Percentiles rank a stretch among this genome's conserved stretches.
These are phyloP conservation scores for Pleurotus cornucopiae DNA, from an alignment of 768 basidiomycete genomes.

Conservation along the genomic window DNA sequence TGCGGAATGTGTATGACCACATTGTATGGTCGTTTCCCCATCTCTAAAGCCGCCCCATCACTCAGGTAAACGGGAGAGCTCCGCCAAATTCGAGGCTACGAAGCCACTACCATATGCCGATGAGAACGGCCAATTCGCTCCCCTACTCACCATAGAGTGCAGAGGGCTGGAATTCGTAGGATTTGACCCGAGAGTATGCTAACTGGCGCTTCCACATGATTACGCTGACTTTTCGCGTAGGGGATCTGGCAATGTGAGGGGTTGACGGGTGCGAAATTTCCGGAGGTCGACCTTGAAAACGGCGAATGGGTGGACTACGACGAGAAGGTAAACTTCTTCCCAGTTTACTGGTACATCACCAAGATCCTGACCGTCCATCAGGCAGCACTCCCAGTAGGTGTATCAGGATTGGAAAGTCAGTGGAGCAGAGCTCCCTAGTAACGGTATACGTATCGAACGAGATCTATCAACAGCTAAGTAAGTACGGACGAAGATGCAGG, in stretches of 20 bases:
- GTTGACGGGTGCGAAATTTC: conserved; percentile 47
- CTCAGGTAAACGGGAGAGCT: conserved; percentile 71
- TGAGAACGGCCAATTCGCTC: conserved; percentile 59
- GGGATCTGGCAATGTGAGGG: conserved; percentile 80
- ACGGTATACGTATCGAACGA: not conserved
- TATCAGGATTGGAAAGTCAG: conserved; percentile 61
- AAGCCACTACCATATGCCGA: conserved; percentile 51
- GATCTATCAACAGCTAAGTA: not conserved
- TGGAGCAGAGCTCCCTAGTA: conserved; percentile 59
- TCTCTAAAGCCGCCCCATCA: conserved; percentile 1
- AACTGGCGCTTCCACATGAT: not conserved
- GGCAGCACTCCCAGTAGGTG: conserved; percentile 61
- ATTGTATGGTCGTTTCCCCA: not conserved
- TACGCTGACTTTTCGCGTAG: conserved; percentile 29
- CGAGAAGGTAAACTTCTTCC: conserved; percentile 60
- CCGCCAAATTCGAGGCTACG: conserved; percentile 69
- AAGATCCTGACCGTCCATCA: conserved; percentile 17
- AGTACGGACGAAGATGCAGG: not conserved
- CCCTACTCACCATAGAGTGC: conserved; percentile 75
- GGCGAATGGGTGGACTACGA: conserved; percentile 88
- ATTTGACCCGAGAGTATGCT: conserved; percentile 68
- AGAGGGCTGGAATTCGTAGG: conserved; percentile 79
- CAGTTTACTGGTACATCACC: conserved; percentile 4
- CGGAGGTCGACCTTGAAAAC: conserved; percentile 61
- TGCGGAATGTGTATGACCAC: conserved; percentile 55